Evolutionary conservation across 2,329 filamentous ascomycete species (phyloP), one percentile per base, ranked within the genome.

Genomic region (Claviceps purpurea): DNA sequence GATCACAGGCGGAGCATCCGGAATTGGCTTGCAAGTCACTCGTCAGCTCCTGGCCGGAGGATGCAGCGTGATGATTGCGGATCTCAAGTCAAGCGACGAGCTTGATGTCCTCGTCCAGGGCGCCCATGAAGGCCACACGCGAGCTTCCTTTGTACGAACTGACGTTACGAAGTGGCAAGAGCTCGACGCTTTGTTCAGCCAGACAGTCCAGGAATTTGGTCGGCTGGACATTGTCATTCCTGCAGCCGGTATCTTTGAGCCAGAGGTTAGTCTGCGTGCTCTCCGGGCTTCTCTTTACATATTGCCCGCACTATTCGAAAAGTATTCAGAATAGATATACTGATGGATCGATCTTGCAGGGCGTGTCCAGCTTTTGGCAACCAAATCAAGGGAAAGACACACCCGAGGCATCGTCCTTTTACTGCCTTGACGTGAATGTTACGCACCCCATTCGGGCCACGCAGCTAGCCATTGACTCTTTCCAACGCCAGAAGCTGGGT

Each of bases 31-130:
- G 46, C 56, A 55, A 45, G 68, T 69, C 42, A 64, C 66, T 43
- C 56, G 59, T 10, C 59, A 67, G 6, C 62, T 70, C 13, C 57
- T 69, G 8, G 52, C 53, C 6, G 59, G 60, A 52, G 57, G 58
- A 44, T 69, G 67, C 57, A 67, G 65, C 52, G 68, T 71, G 42
- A 54, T 69, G 11, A 54, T 70, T 34, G 68, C 63, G 47, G 68
- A 71, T 57, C 53, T 70, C 0, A 51, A 58, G 7, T 59, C 70
- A 0, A 64, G 65, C 0, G 61, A 64, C 1, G 65, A 68, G 56
- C 62, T 67, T 24, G 18, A 47, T 14, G 22, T 18, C 14, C 48
- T 53, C n/a, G 10, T 47, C 16, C 16, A 41, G 7, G 10, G 14
- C 16, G 20, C 2, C 22, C 13, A 39, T 2, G 37, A 41, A 13